Conservation (phyloP, 257 asterid species). For the Solanum appendiculatum region DNA sequence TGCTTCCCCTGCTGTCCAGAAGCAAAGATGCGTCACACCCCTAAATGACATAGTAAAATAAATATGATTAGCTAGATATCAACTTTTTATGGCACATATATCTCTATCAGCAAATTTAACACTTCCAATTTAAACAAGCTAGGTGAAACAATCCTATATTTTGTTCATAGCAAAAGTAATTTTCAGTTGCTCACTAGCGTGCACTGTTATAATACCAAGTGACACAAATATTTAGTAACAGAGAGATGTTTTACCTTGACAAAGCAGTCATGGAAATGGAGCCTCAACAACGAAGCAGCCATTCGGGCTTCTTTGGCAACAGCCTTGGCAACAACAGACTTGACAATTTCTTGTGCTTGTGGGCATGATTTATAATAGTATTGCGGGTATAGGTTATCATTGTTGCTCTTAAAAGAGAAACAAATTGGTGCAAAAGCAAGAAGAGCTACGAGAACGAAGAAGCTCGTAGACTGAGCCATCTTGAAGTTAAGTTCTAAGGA, state of each 20-base stretch:
- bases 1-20: constrained; percentile 45
- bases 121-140: too few species aligned
- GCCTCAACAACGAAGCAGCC: constrained; percentile 91
- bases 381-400: constrained; percentile 67
- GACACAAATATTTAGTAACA: neutral
- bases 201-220: neutral
- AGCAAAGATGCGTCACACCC: constrained; percentile 94
- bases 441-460: constrained; percentile 26
- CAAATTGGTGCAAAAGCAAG: constrained; percentile 48
- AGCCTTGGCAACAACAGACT: constrained; percentile 67
- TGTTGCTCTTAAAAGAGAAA: constrained; percentile 24
- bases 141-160: neutral
- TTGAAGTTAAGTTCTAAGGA: neutral
- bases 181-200: neutral
- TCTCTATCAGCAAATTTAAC: too few species aligned
- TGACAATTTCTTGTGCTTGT: constrained; percentile 45
- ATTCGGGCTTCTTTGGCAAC: constrained; percentile 75
- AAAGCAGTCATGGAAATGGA: constrained; percentile 93
- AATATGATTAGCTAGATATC: neutral
- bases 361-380: constrained; percentile 79
- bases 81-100: neutral
- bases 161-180: neutral
- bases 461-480: constrained; percentile 32
- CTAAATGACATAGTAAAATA: constrained; percentile 20
- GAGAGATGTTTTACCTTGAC: constrained; percentile 44